Evolutionary conservation across 768 basidiomycete genomes (phyloP).

Genomic region (Tulasnella sp.): DNA sequence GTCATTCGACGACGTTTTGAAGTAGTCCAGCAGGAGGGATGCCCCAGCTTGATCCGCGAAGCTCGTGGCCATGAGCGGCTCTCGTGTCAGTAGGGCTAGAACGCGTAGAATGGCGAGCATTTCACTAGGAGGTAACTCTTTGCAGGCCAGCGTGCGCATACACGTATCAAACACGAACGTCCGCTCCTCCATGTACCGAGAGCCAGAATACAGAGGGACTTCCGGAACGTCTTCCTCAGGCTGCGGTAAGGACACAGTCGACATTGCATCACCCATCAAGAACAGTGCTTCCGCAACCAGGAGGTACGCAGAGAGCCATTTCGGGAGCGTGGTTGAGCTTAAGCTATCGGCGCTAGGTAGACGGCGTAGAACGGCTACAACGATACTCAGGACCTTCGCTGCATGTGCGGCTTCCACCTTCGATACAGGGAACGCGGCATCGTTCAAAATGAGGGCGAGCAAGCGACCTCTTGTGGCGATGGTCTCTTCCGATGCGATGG

Average conservation of each 20-base stretch:
- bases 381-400: slow-evolving; percentile 51
- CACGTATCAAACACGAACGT: slow-evolving; percentile 65
- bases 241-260: slow-evolving; percentile 51
- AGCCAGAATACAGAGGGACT: slow-evolving; percentile 36
- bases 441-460: slow-evolving; percentile 71
- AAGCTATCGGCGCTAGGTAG: slow-evolving; percentile 36
- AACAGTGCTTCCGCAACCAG: slow-evolving; percentile 80
- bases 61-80: slow-evolving; percentile 49
- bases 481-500: slow-evolving; percentile 55
- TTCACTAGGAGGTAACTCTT: slow-evolving; percentile 65
- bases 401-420: slow-evolving; percentile 36
- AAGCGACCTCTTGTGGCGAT: slow-evolving; percentile 76
- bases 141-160: slow-evolving; percentile 53
- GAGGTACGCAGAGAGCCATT: slow-evolving; percentile 80
- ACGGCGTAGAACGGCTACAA: slow-evolving; percentile 53
- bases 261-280: slow-evolving; percentile 62
- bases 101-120: slow-evolving; percentile 71
- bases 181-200: slow-evolving; percentile 50
- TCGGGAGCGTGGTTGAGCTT: slow-evolving; percentile 41
- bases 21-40: slow-evolving; percentile 49
- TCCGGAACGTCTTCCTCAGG: slow-evolving; percentile 36
- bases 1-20: slow-evolving; percentile 46
- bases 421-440: slow-evolving; percentile 49
- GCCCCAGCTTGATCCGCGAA: slow-evolving; percentile 64
- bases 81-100: slow-evolving; percentile 73